Base-by-base conservation (phyloP, 805 yeast genomes). In the Kodamaea jinghongensis region DNA sequence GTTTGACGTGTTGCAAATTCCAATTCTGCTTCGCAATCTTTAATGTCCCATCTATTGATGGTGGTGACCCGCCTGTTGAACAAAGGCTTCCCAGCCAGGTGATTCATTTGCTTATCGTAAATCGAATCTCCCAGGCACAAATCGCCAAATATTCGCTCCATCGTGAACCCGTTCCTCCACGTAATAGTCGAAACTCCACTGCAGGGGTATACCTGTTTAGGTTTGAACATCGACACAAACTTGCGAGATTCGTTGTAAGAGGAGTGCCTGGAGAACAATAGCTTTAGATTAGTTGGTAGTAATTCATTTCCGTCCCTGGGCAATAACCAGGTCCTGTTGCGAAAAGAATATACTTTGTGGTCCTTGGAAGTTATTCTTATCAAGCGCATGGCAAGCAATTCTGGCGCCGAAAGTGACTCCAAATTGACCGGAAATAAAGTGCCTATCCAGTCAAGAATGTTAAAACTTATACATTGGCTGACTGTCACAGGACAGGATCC, bases 221-320 rank as follows among this genome's bases (percentile, higher is more conserved):
- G 75, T 7, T 43, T 51, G 37, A 75, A 66, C 23, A 55, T 29
- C 4, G 54, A 44, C 1, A 74, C 49, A 9, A 75, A 63, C 7
- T 58, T 39, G 12, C 54, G 43, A 11, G 63, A 54, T 45, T 75
- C 79, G 6, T 59, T 35, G 41, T 61, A 75, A 2, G 78, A 70
- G 1, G 78, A 71, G 43, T 75, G 79, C 31, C 78, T 50, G 4
- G 77, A 71, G 46, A 66, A 75, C 6, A 70, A 49, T 11, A 69
- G 58, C 33, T 55, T 55, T 2, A 73, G 42, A 8, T 60, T 64
- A n/a, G 48, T 50, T 1, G 72, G 70, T 6, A 73, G 51, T 2
- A 67, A 45, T 14, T 54, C 56, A 2, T 45, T 40, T 1, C 63
- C 54, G 2, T 51, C 54, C 6, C 41, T 31, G 0, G 66, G 61